Conservation (phyloP, 768 basidiomycete genomes). For the Butyriboletus loyo region DNA sequence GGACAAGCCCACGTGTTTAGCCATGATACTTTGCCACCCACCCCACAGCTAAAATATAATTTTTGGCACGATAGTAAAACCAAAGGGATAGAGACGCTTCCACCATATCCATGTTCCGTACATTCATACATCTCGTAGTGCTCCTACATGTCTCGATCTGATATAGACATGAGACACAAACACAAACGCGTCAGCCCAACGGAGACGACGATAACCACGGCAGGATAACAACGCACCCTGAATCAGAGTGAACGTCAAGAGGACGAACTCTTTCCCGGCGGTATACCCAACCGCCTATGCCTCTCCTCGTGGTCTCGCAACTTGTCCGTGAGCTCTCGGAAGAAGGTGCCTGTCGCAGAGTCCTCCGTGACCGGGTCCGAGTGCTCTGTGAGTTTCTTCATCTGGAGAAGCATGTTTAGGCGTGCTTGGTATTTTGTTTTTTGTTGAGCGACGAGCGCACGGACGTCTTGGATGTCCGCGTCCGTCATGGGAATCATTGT, state of each 20-base stretch:
- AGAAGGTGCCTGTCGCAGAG: slow-evolving; percentile 7
- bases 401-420: slow-evolving; percentile 41
- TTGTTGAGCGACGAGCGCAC: slow-evolving; percentile 54
- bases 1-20: too few relatives aligned
- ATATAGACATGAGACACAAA: too few relatives aligned
- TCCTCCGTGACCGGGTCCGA: slow-evolving; percentile 8
- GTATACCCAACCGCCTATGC: slow-evolving; percentile 27
- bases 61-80: too few relatives aligned
- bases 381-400: slow-evolving; percentile 45
- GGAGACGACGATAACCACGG: too few relatives aligned
- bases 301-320: slow-evolving; percentile 27
- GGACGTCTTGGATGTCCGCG: slow-evolving; percentile 74
- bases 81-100: too few relatives aligned
- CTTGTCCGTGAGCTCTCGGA: slow-evolving; percentile 21
- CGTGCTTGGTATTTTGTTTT: slow-evolving; percentile 40
- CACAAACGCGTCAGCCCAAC: too few relatives aligned
- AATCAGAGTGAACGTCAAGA: slow-evolving; percentile 7
- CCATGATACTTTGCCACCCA: too few relatives aligned
- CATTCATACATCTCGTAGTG: too few relatives aligned
- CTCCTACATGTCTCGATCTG: too few relatives aligned
- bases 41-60: too few relatives aligned
- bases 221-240: background rate
- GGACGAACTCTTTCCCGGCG: slow-evolving; percentile 24
- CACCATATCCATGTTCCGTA: too few relatives aligned
- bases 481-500: slow-evolving; percentile 77